Conservation (phyloP, 1,139 yeast genomes). For the Nakaseomyces delphensis region DNA sequence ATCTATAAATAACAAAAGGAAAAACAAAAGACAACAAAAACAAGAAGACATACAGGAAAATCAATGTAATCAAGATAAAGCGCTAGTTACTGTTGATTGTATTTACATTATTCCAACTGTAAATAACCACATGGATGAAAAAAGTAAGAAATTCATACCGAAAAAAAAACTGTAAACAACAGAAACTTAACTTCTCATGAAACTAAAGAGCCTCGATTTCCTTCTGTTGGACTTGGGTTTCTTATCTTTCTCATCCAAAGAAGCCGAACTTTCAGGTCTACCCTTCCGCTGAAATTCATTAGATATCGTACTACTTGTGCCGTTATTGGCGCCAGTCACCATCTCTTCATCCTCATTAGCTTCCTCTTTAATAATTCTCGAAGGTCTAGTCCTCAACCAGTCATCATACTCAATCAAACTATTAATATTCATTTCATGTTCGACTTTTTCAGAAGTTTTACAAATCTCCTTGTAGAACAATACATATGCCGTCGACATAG, state of each 20-base stretch:
- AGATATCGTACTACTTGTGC: neutral
- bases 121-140: too few relatives aligned
- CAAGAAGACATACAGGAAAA: neutral
- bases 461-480: slow-evolving; percentile 53
- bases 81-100: too few relatives aligned
- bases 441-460: neutral
- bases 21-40: neutral
- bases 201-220: slow-evolving; percentile 19
- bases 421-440: slow-evolving; percentile 19
- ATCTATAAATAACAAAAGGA: neutral
- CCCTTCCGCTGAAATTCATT: neutral
- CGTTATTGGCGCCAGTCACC: neutral
- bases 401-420: slow-evolving; percentile 23
- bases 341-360: slow-evolving; percentile 1
- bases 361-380: slow-evolving; percentile 3
- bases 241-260: slow-evolving; percentile 3
- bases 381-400: slow-evolving; percentile 9
- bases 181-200: slow-evolving; percentile 11
- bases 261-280: neutral
- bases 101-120: too few relatives aligned
- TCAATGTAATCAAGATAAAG: too few relatives aligned
- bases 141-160: too few relatives aligned
- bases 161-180: neutral
- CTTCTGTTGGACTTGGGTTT: slow-evolving; percentile 7
- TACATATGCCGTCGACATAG: slow-evolving; percentile 85